Base-by-base conservation (phyloP, 108 stramenopile species). In the Cyclostephanos tholiformis region DNA sequence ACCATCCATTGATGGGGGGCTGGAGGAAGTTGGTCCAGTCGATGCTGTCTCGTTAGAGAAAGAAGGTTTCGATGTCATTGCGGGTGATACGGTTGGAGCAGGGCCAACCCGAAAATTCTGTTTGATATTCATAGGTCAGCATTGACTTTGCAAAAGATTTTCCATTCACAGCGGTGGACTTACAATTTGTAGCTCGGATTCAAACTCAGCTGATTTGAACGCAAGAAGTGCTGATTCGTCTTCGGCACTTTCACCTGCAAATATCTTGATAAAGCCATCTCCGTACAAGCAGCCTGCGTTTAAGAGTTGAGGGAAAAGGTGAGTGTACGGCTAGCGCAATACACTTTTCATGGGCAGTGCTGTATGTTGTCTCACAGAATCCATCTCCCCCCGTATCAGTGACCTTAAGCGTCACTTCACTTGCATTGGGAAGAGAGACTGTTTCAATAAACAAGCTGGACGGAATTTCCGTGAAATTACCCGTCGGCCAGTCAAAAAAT, bases 301-400 rank as follows among this genome's bases (percentile, higher is more conserved):
- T 10, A 12, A 9, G 1, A 7, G 41, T 1, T 12, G 41, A 12
- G 4, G 36, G 36, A 10, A 10, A 4, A 41, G 41, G 2, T 41
- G 41, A 41, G 41, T 41, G 41, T 41, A 41, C 12, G 41, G 8
- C 3, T 41, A 41, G 9, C 7, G 8, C 3, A 41, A 41, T 4
- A 12, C 8, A 41, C 12, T 41, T 1, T 41, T 9, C 41, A 12
- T 1, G 1, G 17, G 4, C 4, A 41, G 8, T 7, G 8, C 11
- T 41, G 41, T 12, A 9, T 10, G 41, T 41, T 12, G 41, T 7
- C 41, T 41, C 41, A 38, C 65, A 66, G 19, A 66, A 46, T 0
- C 71, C 71, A 20, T 72, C 71, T 14, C 71, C 71, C 36, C 60
- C 71, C 4, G 60, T 35, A 44, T 72, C 71, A n/a, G 61, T 72